Evolutionary conservation across 129 eudicot species (phyloP).

Genomic region (Flaveria sonorensis): DNA sequence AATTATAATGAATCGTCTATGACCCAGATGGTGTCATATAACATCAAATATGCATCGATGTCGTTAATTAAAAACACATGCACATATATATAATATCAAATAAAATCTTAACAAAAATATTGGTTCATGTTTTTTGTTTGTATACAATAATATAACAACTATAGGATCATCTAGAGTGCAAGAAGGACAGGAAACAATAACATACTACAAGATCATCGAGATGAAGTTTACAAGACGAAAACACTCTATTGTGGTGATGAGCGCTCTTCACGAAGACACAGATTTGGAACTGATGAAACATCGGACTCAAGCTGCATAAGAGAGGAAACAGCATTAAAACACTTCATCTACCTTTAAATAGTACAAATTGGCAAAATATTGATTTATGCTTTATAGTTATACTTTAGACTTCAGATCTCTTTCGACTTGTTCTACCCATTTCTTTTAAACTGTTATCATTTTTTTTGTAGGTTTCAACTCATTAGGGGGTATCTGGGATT

Average conservation of each 20-base stretch:
- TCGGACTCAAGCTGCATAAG: not conserved
- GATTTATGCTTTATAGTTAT: not conserved
- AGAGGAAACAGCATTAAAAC: not conserved
- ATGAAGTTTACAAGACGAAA: not conserved
- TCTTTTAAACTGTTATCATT: not conserved
- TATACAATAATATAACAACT: too few relatives aligned
- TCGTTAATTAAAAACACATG: too few relatives aligned
- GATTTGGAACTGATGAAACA: not conserved
- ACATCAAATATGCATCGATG: too few relatives aligned
- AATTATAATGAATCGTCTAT: too few relatives aligned
- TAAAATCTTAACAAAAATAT: too few relatives aligned
- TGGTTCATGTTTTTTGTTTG: too few relatives aligned
- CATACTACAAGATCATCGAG: not conserved
- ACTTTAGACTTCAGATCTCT: not conserved
- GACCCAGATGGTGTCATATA: too few relatives aligned
- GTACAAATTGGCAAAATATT: not conserved
- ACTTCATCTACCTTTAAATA: not conserved
- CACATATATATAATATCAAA: too few relatives aligned
- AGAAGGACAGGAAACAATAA: not conserved
- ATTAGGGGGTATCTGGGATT: not conserved
- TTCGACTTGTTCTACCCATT: not conserved
- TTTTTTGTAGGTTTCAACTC: not conserved
- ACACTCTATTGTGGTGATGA: not conserved
- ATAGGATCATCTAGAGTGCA: not conserved
- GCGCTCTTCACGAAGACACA: not conserved